These are phyloP conservation scores for Diplogelasinospora grovesii DNA, from an alignment of 495 filamentous ascomycete genomes.

Conservation along the genomic window DNA sequence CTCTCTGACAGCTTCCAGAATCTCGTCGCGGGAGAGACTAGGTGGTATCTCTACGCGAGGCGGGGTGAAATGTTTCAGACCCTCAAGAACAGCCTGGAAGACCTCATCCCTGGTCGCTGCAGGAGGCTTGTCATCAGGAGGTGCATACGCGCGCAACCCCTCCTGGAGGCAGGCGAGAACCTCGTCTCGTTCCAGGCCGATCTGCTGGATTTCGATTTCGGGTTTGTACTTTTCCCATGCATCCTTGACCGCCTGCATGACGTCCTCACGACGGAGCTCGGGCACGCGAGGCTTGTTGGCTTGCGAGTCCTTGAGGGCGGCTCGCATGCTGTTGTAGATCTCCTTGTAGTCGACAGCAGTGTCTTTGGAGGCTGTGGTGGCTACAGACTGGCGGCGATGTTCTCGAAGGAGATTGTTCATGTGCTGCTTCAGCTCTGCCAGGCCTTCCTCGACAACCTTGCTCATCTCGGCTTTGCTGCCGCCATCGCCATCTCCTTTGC, in stretches of 20 bases:
- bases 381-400: constrained; percentile 57
- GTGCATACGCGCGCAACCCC: constrained; percentile 70
- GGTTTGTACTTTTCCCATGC: constrained; percentile 90
- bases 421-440: constrained; percentile 73
- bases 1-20: constrained; percentile 67
- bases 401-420: constrained; percentile 70
- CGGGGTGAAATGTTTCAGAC: constrained; percentile 67
- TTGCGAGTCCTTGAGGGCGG: constrained; percentile 65
- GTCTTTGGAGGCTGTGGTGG: constrained; percentile 18
- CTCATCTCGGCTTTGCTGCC: constrained; percentile 64
- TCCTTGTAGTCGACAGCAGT: constrained; percentile 60
- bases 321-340: constrained; percentile 73
- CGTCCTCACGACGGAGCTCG: constrained; percentile 60
- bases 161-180: constrained; percentile 78
- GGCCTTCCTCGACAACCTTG: constrained; percentile 67
- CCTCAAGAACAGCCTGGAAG: constrained; percentile 72
- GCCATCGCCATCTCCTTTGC: constrained; percentile 40
- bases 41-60: constrained; percentile 61
- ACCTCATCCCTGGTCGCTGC: constrained; percentile 71
- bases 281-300: constrained; percentile 36
- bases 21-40: constrained; percentile 67
- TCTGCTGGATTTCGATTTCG: constrained; percentile 82
- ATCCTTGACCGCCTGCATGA: constrained; percentile 76
- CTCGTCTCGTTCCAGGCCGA: constrained; percentile 82
- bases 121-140: constrained; percentile 35